phyloP scores from a whole-genome alignment of 2,329 filamentous ascomycete species.

The Fusarium multiceps region DNA sequence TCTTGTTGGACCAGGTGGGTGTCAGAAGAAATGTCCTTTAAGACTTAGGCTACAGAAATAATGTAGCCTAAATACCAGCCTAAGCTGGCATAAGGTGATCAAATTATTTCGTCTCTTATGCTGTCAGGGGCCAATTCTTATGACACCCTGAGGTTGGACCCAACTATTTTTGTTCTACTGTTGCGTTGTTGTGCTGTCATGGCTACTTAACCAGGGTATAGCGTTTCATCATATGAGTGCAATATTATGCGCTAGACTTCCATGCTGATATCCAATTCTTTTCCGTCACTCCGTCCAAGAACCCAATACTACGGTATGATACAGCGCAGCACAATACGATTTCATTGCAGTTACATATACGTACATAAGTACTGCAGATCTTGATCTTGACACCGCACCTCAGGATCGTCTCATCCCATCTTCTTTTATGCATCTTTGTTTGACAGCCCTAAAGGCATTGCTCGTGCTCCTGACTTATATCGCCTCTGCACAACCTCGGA shows the following conservation, averaged over 20 bases:
- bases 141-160: too few species aligned
- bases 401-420: slow-evolving; percentile 30
- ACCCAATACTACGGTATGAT: background rate
- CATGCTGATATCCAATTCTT: background rate
- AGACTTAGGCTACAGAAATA: too few species aligned
- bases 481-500: slow-evolving; percentile 22
- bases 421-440: slow-evolving; percentile 30
- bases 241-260: slow-evolving; percentile 30
- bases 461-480: slow-evolving; percentile 11
- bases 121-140: too few species aligned
- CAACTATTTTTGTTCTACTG: slow-evolving; percentile 19
- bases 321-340: background rate
- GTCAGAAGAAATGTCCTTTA: too few species aligned
- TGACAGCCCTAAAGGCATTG: slow-evolving; percentile 22
- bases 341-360: slow-evolving; percentile 2
- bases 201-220: slow-evolving; percentile 32
- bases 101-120: too few species aligned
- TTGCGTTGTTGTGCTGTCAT: slow-evolving; percentile 31
- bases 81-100: too few species aligned
- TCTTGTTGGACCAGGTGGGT: background rate
- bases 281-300: slow-evolving; percentile 4
- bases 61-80: too few species aligned
- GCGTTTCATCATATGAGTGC: slow-evolving; percentile 34
- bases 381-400: slow-evolving; percentile 4
- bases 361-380: slow-evolving; percentile 14